Base-by-base conservation (phyloP, 2,329 filamentous ascomycete species). In the Aspergillus sp. region DNA sequence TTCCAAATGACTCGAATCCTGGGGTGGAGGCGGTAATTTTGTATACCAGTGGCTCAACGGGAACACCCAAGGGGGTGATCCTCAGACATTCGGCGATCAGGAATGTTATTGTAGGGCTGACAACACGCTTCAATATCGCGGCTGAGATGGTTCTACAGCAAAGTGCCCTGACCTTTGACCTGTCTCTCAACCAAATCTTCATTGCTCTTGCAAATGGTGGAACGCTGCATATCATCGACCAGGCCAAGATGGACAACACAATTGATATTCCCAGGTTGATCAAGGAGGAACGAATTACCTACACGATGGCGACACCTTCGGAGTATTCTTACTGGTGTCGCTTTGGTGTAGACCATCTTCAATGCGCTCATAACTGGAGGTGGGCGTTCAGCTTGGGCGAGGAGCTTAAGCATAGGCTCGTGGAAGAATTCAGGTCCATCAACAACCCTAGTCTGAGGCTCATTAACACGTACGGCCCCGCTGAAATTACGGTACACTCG, bases 61-160 rank as follows among this genome's bases (percentile, higher is more conserved):
- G 69, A 5, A 68, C 50, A 0, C 80, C 80, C 1, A 82, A 82
- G 65, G 79, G 79, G 4, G 73, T 81, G 20, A 58, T 80, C 3
- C 29, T 63, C 24, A 66, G 42, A 4, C 68, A 75, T 51, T 45
- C 31, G 2, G 62, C 57, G 36, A 24, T 72, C 12, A 49, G 57
- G 1, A 71, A 71, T 54, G 47, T 65, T n/a, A 59, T 73, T 7
- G 66, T 70, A 47, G 65, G 55, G 18, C 52, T 46, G 6, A 54
- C 56, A 2, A 56, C 56, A 14, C 46, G 12, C n/a, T 61, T 54
- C 14, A 57, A 58, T 16, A 46, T 65, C 11, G 49, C 59, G 14
- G 56, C 36, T 9, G 56, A 62, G 22, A 42, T 24, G 0, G 55
- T 61, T 12, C 52, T 67, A 7, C 66, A 67, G 32, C 66, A 67